Percentiles rank a stretch among this genome's conserved stretches.
Conservation (phyloP, 495 filamentous ascomycete species). For the Hypoxylon rickii region DNA sequence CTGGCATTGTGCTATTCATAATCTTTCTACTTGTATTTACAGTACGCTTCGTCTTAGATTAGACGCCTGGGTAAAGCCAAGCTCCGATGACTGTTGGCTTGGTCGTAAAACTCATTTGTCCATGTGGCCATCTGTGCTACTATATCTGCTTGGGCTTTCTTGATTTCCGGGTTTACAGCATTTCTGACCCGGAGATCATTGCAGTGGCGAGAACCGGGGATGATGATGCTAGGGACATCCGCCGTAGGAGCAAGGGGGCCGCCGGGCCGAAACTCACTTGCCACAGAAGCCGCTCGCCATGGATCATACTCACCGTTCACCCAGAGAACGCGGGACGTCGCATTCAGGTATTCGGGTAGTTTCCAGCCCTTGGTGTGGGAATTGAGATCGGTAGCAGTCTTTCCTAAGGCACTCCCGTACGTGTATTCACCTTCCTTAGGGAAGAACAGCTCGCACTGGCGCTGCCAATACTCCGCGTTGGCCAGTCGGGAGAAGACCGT, state of each 20-base stretch:
- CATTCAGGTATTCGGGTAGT: slow-evolving; percentile 46
- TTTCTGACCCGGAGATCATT: slow-evolving; percentile 54
- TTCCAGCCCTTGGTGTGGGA: slow-evolving; percentile 60
- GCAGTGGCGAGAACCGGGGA: slow-evolving; percentile 60
- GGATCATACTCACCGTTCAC: slow-evolving; percentile 67
- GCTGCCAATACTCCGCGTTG: slow-evolving; percentile 57
- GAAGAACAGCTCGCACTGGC: slow-evolving; percentile 63
- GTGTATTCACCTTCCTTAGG: slow-evolving; percentile 54
- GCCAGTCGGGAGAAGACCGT: slow-evolving; percentile 60
- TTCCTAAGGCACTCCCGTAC: slow-evolving; percentile 53
- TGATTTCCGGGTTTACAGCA: slow-evolving; percentile 36
- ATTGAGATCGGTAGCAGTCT: slow-evolving; percentile 58
- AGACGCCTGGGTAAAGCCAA: no score
- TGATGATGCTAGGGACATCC: slow-evolving; percentile 54
- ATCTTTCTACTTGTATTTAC: no score
- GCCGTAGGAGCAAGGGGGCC: slow-evolving; percentile 54
- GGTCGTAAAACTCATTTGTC: slow-evolving; percentile 52
- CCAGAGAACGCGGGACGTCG: slow-evolving; percentile 56
- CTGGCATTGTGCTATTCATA: no score
- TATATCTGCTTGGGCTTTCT: slow-evolving; percentile 47
- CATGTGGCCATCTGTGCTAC: slow-evolving; percentile 55
- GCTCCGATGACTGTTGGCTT: neutral
- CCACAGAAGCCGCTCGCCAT: slow-evolving; percentile 59
- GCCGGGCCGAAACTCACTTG: slow-evolving; percentile 56
- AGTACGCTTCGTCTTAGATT: no score